phyloP scores from a whole-genome alignment of 106 monocot genomes.

The Dioscorea dumetorum region DNA sequence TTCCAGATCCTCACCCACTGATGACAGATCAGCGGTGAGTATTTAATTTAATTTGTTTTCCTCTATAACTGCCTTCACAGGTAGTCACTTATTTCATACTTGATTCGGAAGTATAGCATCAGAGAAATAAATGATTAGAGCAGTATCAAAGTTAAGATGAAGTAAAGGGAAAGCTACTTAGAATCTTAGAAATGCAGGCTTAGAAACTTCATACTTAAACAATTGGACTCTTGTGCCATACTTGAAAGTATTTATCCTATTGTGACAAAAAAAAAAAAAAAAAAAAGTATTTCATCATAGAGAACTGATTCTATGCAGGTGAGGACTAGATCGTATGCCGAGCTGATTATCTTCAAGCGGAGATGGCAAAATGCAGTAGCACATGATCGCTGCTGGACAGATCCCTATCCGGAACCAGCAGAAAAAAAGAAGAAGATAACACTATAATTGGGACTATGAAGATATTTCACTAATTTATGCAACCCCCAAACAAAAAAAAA shows the following conservation, averaged over 20 bases:
- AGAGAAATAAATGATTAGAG: too few species aligned
- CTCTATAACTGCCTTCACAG: too few species aligned
- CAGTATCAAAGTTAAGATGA: too few species aligned
- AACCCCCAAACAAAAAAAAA: background rate
- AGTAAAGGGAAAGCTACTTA: too few species aligned
- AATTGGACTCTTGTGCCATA: background rate
- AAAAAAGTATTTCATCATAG: too few species aligned
- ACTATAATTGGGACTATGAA: background rate
- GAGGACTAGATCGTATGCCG: constrained; percentile 43
- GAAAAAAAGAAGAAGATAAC: background rate
- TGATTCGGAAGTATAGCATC: too few species aligned
- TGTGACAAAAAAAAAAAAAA: too few species aligned
- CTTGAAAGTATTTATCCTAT: too few species aligned
- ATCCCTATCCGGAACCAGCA: constrained; percentile 36
- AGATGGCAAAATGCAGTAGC: constrained; percentile 48
- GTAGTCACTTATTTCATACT: too few species aligned
- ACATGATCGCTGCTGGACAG: constrained; percentile 59
- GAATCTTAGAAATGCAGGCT: too few species aligned
- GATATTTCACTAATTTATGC: background rate
- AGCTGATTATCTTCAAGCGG: constrained; percentile 44
- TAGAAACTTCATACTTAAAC: too few species aligned
- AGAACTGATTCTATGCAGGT: constrained; percentile 29
- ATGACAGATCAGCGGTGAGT: constrained; percentile 28
- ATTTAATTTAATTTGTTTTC: background rate
- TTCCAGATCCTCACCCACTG: constrained; percentile 2